Conservation (phyloP, 257 asterid species). For the Lithospermum erythrorhizon region DNA sequence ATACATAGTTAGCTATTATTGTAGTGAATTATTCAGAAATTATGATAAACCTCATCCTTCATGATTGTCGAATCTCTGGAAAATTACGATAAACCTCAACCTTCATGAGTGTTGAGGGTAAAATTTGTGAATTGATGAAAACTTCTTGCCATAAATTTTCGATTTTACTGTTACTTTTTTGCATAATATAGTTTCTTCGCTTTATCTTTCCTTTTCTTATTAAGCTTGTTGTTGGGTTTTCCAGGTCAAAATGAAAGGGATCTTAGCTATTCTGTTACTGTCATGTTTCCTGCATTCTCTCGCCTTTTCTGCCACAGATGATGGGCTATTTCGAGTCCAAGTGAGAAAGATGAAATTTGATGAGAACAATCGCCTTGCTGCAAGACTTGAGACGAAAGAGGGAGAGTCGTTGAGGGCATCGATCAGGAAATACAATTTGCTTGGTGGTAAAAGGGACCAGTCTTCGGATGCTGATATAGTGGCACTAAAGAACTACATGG, state of each 20-base stretch:
- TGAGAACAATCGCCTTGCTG: constrained; percentile 62
- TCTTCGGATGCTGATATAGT: constrained; percentile 46
- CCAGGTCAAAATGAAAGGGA: background rate
- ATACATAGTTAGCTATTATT: no score
- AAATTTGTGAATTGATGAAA: no score
- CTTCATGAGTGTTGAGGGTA: no score
- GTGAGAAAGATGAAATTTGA: constrained; percentile 67
- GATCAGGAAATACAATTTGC: constrained; percentile 39
- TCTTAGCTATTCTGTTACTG: constrained; percentile 27
- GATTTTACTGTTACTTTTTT: no score
- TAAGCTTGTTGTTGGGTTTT: no score
- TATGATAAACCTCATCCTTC: no score
- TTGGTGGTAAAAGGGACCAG: background rate
- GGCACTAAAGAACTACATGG: constrained; percentile 61
- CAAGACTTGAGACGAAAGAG: constrained; percentile 57
- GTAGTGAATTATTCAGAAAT: no score
- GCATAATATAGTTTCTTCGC: no score
- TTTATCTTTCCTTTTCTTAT: no score
- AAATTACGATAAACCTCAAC: no score
- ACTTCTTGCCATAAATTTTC: no score
- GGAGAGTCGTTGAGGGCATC: constrained; percentile 44
- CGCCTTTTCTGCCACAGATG: constrained; percentile 47
- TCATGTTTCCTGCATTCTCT: constrained; percentile 43
- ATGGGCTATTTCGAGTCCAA: constrained; percentile 66
- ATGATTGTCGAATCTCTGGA: no score